Conservation (phyloP, 2,329 filamentous ascomycete species). For the Xylaria polymorpha region DNA sequence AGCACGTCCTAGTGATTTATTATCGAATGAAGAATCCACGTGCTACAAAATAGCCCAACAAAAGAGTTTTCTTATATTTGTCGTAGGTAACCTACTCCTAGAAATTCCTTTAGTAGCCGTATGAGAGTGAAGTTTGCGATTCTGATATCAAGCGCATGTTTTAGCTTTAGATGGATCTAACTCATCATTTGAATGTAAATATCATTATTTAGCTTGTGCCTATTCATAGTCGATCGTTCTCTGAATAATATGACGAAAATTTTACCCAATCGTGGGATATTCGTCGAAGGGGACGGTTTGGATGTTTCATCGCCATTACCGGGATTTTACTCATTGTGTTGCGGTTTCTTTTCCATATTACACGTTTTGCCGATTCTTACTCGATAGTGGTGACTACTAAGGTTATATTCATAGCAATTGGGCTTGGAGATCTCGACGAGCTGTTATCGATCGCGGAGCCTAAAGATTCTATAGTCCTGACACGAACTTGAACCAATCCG, state of each 20-base stretch:
- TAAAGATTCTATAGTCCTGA: conserved; percentile 11
- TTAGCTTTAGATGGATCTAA: background rate
- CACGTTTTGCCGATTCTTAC: background rate
- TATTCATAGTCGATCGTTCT: background rate
- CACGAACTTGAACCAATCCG: background rate
- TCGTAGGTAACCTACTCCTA: too few species aligned
- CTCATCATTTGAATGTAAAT: background rate
- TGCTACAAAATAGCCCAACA: too few species aligned
- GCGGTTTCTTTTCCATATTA: background rate
- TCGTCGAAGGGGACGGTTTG: background rate
- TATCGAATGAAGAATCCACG: background rate
- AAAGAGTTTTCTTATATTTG: background rate
- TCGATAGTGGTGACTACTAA: background rate
- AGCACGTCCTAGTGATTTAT: background rate
- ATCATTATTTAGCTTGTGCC: background rate
- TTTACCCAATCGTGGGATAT: background rate
- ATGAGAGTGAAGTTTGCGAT: background rate
- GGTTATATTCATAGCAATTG: background rate
- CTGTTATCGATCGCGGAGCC: background rate
- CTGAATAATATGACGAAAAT: background rate
- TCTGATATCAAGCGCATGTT: background rate
- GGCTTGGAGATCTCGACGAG: conserved; percentile 4
- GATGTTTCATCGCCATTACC: background rate
- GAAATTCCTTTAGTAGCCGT: background rate
- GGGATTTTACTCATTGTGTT: background rate